phyloP scores from a whole-genome alignment of 2,329 filamentous ascomycete species.

The Biscogniauxia sp. region DNA sequence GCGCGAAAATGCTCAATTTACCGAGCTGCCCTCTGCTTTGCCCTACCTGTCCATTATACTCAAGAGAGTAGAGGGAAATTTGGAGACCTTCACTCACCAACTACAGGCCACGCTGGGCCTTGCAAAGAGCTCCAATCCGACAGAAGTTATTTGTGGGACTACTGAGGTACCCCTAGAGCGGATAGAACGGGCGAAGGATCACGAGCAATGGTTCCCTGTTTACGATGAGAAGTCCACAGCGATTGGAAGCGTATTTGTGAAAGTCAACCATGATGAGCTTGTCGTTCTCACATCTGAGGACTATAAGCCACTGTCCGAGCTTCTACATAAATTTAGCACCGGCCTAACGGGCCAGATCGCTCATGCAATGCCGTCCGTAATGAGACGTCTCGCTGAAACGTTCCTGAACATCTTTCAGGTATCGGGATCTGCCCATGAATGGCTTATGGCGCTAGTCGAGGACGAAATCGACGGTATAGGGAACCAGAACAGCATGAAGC shows the following conservation, averaged over 20 bases:
- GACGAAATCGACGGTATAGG: constrained; percentile 95
- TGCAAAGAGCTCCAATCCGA: constrained; percentile 41
- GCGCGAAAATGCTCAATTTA: constrained; percentile 77
- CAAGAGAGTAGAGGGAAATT: constrained; percentile 59
- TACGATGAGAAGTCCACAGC: constrained; percentile 71
- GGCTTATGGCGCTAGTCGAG: constrained; percentile 90
- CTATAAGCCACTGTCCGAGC: constrained; percentile 77
- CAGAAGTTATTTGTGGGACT: constrained; percentile 61
- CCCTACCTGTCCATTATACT: constrained; percentile 69
- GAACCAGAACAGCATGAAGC: constrained; percentile 73
- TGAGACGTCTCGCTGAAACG: constrained; percentile 79
- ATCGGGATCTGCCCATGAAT: constrained; percentile 77
- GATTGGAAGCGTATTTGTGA: constrained; percentile 82
- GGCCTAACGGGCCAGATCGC: constrained; percentile 84
- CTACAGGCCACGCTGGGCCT: constrained; percentile 43
- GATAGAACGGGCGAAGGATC: constrained; percentile 71
- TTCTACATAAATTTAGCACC: constrained; percentile 81
- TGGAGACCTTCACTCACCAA: constrained; percentile 46
- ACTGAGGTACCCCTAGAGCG: constrained; percentile 83
- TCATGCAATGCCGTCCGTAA: constrained; percentile 70
- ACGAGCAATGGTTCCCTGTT: constrained; percentile 86
- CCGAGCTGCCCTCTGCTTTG: constrained; percentile 66
- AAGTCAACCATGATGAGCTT: constrained; percentile 80
- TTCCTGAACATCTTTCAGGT: constrained; percentile 95
- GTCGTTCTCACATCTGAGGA: constrained; percentile 84